phyloP scores from a whole-genome alignment of 2,329 filamentous ascomycete species.

The Botrytis galanthina region DNA sequence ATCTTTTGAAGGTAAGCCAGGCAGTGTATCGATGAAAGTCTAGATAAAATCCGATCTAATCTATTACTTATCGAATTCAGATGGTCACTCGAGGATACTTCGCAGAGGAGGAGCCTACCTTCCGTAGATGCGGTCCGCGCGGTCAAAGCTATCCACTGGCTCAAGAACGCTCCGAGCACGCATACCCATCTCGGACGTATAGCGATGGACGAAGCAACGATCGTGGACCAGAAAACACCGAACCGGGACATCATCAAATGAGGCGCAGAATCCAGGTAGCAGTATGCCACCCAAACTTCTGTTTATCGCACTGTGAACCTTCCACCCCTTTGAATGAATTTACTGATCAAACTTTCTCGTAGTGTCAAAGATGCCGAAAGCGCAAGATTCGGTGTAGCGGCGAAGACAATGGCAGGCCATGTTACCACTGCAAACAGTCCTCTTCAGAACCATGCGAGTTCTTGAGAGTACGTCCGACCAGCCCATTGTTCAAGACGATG shows the following conservation, averaged over 20 bases:
- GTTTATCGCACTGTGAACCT: background rate
- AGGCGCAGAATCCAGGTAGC: constrained; percentile 51
- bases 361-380: constrained; percentile 89
- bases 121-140: constrained; percentile 28
- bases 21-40: background rate
- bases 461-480: constrained; percentile 60
- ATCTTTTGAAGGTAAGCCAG: constrained; percentile 17
- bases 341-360: constrained; percentile 20
- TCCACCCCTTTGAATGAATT: background rate
- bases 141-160: constrained; percentile 33
- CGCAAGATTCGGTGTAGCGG: constrained; percentile 95
- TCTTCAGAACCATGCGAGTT: constrained; percentile 73
- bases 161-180: constrained; percentile 31
- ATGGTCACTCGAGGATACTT: constrained; percentile 29
- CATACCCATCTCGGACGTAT: constrained; percentile 25
- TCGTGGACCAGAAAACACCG: constrained; percentile 28
- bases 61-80: constrained; percentile 16
- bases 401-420: constrained; percentile 74
- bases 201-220: constrained; percentile 29
- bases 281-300: constrained; percentile 40
- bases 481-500: background rate
- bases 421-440: constrained; percentile 76
- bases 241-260: constrained; percentile 29
- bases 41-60: constrained; percentile 7
- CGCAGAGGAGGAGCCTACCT: constrained; percentile 31